A percentile compares a stretch with the other conserved stretches of the same genome.
Evolutionary conservation across 1,284 basidiomycete species (phyloP).

Genomic region (Cutaneotrichosporon sp.): DNA sequence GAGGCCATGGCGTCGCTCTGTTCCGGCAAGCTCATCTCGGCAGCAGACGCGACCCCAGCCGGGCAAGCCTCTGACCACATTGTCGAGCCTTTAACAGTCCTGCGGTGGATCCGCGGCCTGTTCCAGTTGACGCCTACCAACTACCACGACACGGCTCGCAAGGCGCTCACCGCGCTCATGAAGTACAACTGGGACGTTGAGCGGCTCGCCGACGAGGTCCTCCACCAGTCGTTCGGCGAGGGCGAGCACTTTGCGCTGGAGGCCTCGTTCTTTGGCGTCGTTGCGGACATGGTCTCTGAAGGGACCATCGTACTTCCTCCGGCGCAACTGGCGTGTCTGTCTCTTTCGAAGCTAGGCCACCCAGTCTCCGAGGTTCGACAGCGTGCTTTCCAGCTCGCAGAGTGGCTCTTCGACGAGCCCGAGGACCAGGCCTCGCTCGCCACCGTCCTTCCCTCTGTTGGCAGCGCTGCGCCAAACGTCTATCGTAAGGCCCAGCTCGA

Average conservation of each 20-base stretch:
- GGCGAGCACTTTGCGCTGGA: constrained; percentile 54
- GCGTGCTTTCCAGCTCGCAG: constrained; percentile 78
- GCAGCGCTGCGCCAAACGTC: constrained; percentile 71
- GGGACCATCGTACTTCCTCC: constrained; percentile 59
- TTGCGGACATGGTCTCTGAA: constrained; percentile 63
- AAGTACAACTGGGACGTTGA: constrained; percentile 63
- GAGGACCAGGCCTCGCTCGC: constrained; percentile 58
- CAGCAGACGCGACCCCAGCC: constrained; percentile 39
- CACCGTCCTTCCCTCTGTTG: constrained; percentile 73
- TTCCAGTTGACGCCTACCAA: constrained; percentile 49
- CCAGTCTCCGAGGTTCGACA: constrained; percentile 66
- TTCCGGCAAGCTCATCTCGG: constrained; percentile 49
- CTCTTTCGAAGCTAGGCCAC: constrained; percentile 82
- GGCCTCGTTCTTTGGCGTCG: constrained; percentile 71
- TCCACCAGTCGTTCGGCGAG: constrained; percentile 71
- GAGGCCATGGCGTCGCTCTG: constrained; percentile 83
- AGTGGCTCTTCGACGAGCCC: constrained; percentile 63
- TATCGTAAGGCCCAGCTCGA: constrained; percentile 79
- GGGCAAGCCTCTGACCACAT: constrained; percentile 42
- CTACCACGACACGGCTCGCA: constrained; percentile 57
- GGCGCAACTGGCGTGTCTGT: constrained; percentile 75
- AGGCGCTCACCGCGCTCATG: constrained; percentile 74
- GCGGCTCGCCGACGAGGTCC: constrained; percentile 67
- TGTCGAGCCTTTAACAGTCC: constrained; percentile 53
- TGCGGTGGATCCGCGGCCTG: constrained; percentile 56